phyloP scores from a whole-genome alignment of 345 rosid genomes.

The Pelargonium nanum region DNA sequence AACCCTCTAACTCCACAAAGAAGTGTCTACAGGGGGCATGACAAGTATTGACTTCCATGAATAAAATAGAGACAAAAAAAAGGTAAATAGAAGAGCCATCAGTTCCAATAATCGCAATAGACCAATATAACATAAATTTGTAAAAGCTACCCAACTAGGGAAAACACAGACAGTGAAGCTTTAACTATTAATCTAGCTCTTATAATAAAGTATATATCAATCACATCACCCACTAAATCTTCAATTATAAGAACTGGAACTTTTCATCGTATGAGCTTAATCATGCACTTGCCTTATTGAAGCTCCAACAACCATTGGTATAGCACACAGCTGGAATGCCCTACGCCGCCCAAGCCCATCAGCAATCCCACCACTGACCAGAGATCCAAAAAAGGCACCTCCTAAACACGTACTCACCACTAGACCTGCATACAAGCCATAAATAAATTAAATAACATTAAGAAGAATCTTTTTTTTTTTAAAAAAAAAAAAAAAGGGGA shows the following conservation, averaged over 20 bases:
- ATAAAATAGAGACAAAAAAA: too few relatives aligned
- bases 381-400: constrained; percentile 81
- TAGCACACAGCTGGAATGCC: constrained; percentile 82
- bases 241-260: neutral
- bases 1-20: too few relatives aligned
- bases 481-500: constrained; percentile 10
- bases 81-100: too few relatives aligned
- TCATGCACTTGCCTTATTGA: constrained; percentile 46
- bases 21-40: too few relatives aligned
- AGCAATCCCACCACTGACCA: constrained; percentile 78
- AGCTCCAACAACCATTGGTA: constrained; percentile 84
- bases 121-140: too few relatives aligned
- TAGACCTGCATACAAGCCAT: constrained; percentile 41
- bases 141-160: too few relatives aligned
- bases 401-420: constrained; percentile 92
- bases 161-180: too few relatives aligned
- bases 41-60: too few relatives aligned
- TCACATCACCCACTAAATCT: neutral
- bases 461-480: neutral
- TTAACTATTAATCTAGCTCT: too few relatives aligned
- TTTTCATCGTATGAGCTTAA: neutral
- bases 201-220: too few relatives aligned
- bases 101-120: too few relatives aligned
- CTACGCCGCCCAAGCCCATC: constrained; percentile 91
- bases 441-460: neutral